Evolutionary conservation across 2,329 filamentous ascomycete genomes (phyloP).

Genomic region (Conoideocrella luteorostrata): DNA sequence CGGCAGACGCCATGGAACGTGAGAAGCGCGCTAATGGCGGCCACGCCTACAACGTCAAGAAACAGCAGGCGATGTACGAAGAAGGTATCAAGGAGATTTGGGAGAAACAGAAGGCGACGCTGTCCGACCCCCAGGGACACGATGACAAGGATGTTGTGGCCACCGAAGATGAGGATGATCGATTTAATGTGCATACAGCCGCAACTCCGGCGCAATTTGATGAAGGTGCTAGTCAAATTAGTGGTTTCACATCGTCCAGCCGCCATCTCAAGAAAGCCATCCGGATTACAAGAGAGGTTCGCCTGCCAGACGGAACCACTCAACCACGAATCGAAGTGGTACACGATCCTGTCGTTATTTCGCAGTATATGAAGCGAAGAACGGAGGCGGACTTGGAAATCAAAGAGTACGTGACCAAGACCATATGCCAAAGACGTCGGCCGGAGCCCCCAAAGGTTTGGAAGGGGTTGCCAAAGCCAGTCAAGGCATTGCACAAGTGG

Average conservation of each 20-base stretch:
- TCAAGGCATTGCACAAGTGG: constrained; percentile 16
- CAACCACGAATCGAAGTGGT: constrained; percentile 63
- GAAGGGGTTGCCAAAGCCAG: constrained; percentile 13
- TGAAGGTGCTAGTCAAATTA: constrained; percentile 75
- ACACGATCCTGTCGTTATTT: constrained; percentile 78
- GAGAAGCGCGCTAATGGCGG: constrained; percentile 85
- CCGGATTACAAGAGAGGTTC: constrained; percentile 63
- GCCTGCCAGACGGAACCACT: constrained; percentile 38
- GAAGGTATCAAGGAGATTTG: constrained; percentile 88
- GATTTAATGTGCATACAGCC: constrained; percentile 66
- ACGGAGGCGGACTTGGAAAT: constrained; percentile 64
- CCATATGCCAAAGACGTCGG: constrained; percentile 8
- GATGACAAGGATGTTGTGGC: constrained; percentile 54
- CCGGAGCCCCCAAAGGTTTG: constrained; percentile 10
- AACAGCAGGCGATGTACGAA: constrained; percentile 87
- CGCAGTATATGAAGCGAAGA: constrained; percentile 77
- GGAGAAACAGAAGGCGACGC: constrained; percentile 75
- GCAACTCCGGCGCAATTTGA: constrained; percentile 63
- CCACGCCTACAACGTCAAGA: constrained; percentile 95
- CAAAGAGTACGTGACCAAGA: constrained; percentile 55
- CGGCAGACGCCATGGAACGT: constrained; percentile 79
- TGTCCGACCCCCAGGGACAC: constrained; percentile 66
- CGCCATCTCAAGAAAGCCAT: constrained; percentile 61
- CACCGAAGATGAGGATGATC: constrained; percentile 56
- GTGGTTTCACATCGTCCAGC: constrained; percentile 58